Base-by-base conservation (phyloP, 176 grass and related monocot species). In the Triticum dicoccoides region DNA sequence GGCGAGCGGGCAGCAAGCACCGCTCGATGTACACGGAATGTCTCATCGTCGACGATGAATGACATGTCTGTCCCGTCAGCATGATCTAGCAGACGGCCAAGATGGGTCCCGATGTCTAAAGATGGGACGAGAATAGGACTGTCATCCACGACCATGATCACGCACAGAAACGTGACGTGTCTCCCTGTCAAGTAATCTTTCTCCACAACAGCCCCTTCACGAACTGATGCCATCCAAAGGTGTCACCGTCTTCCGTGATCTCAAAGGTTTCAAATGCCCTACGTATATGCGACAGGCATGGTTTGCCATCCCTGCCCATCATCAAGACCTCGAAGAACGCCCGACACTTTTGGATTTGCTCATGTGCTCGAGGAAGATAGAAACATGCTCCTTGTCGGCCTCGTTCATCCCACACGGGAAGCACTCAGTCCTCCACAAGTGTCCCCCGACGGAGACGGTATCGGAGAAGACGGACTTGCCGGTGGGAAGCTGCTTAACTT, bases 1-100 rank as follows among this genome's bases (percentile, higher is more conserved):
- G 80, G 54, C 0, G 86, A 80, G 35, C 87, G 66, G 20, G 82
- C 75, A 24, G 87, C 82, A 23, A 88, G 27, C 35, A 88, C 76
- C 2, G 67, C 29, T 17, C 38, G 80, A 47, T 89, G 87, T 10
- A 18, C 87, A 5, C 14, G 49, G 33, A 87, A 89, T 0, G 25
- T 83, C 29, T 89, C 79, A 8, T 61, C n/a, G 20, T 29, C 73
- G 0, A 86, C 13, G 20, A 74, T 11, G 33, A 89, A 89, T 1
- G 69, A 67, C 7, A 89, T 79, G 18, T 92, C 83, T 3, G 65
- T 18, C 30, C 65, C 65, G 14, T 73, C n/a, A 23, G 71, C 7
- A 12, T 24, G 41, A 14, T 27, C 71, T 24, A 74, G 71, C 5
- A 74, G 39, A n/a, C 2, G n/a, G 41, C 71, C 71, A 13, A 74